phyloP scores from a whole-genome alignment of 2,329 filamentous ascomycete genomes.

The Fusarium aywerte region DNA sequence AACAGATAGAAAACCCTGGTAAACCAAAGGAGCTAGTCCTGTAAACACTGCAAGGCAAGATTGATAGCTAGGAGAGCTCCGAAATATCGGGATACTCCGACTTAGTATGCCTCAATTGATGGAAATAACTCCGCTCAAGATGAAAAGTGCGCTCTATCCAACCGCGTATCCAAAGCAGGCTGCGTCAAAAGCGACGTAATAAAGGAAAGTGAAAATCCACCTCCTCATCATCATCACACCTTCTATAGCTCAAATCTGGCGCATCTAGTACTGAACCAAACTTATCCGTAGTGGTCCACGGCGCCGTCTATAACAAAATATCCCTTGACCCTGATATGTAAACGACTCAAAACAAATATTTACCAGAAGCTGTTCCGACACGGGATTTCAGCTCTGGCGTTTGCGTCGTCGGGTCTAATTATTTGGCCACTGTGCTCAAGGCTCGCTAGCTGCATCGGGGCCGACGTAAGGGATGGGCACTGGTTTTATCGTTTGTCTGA shows the following conservation, averaged over 20 bases:
- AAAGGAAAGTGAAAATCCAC: conserved; percentile 39
- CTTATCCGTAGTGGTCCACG: conserved; percentile 5
- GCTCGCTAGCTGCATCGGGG: conserved; percentile 16
- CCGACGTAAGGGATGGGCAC: not conserved
- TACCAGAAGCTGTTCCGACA: conserved; percentile 14
- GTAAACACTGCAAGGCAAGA: conserved; percentile 7
- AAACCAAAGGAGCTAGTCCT: conserved; percentile 3
- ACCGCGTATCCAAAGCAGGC: conserved; percentile 26
- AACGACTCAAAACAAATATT: conserved; percentile 23
- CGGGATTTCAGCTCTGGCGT: conserved; percentile 14
- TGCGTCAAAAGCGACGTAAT: conserved; percentile 31
- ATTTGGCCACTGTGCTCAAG: conserved; percentile 1
- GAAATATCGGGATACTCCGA: conserved; percentile 32
- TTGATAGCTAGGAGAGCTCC: conserved; percentile 9
- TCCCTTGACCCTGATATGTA: conserved; percentile 13
- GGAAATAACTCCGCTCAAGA: conserved; percentile 38
- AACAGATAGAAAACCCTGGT: conserved; percentile 10
- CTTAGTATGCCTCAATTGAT: conserved; percentile 40
- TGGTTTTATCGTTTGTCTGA: conserved; percentile 19
- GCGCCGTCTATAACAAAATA: conserved; percentile 31
- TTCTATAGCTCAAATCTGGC: conserved; percentile 26
- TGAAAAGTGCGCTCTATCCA: conserved; percentile 34
- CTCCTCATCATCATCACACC: conserved; percentile 22
- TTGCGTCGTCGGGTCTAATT: conserved; percentile 19
- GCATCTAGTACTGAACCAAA: conserved; percentile 16